These are phyloP conservation scores for Tulasnella sp. DNA, from an alignment of 768 basidiomycete species.

Conservation along the genomic window DNA sequence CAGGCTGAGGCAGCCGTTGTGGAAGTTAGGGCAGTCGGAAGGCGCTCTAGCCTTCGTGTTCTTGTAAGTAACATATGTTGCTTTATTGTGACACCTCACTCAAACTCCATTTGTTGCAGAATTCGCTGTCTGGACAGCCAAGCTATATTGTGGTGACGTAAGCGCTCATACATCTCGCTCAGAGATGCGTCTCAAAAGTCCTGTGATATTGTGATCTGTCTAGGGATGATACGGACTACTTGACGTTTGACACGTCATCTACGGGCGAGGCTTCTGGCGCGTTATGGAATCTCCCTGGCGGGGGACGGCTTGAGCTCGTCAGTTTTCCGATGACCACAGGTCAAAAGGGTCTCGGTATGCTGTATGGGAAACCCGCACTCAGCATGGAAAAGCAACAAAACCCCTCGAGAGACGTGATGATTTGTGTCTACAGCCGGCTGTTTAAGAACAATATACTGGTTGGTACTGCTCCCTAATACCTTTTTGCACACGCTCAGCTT, in stretches of 20 bases:
- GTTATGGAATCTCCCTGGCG: background rate
- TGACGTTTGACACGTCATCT: background rate
- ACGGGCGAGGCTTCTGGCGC: background rate
- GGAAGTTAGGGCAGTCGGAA: background rate
- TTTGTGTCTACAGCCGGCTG: background rate
- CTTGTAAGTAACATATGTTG: background rate
- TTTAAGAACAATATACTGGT: background rate
- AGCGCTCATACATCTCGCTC: background rate
- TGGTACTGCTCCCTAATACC: background rate
- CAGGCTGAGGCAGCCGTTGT: background rate
- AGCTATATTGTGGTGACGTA: background rate
- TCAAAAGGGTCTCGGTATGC: background rate
- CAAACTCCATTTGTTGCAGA: background rate
- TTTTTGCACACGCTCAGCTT: background rate
- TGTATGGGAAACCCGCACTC: background rate
- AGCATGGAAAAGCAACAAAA: background rate
- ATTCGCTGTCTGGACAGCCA: background rate
- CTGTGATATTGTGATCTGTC: background rate
- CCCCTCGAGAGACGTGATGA: background rate
- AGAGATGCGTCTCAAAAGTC: background rate
- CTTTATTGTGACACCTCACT: too few species aligned
- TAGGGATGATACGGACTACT: background rate
- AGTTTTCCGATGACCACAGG: background rate
- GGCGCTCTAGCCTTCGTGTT: background rate
- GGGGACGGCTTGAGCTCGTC: background rate